Evolutionary conservation across 805 yeast genomes (phyloP).

Genomic region (Saccharomycopsis schoenii): DNA sequence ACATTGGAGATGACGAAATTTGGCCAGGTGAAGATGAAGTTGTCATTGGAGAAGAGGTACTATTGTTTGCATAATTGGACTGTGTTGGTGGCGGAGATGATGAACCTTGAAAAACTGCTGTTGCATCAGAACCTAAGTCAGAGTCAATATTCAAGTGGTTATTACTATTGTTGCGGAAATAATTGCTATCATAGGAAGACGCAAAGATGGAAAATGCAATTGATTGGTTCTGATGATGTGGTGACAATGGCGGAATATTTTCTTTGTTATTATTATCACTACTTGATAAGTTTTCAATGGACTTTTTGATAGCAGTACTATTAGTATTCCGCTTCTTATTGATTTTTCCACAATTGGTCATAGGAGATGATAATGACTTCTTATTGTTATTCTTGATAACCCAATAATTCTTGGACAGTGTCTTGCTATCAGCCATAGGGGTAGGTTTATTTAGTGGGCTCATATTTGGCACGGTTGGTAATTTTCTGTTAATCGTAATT

Average conservation of each 20-base stretch:
- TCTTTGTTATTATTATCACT: conserved; percentile 1
- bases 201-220: background rate
- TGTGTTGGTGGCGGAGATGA: background rate
- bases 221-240: background rate
- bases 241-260: conserved; percentile 8
- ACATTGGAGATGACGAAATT: background rate
- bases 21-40: background rate
- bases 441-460: background rate
- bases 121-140: conserved; percentile 5
- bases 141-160: background rate
- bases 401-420: conserved; percentile 8
- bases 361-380: background rate
- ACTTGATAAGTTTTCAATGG: background rate
- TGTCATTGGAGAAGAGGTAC: background rate
- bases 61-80: background rate
- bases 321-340: background rate
- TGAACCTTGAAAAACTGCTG: conserved; percentile 1
- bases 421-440: background rate
- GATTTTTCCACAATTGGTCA: background rate
- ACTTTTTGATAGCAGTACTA: background rate
- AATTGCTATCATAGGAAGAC: background rate
- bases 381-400: conserved; percentile 4
- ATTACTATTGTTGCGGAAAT: background rate
- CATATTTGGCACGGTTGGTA: background rate
- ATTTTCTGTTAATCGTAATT: background rate